Base-by-base conservation (phyloP, 1,139 yeast species). In the Torulaspora globosa region DNA sequence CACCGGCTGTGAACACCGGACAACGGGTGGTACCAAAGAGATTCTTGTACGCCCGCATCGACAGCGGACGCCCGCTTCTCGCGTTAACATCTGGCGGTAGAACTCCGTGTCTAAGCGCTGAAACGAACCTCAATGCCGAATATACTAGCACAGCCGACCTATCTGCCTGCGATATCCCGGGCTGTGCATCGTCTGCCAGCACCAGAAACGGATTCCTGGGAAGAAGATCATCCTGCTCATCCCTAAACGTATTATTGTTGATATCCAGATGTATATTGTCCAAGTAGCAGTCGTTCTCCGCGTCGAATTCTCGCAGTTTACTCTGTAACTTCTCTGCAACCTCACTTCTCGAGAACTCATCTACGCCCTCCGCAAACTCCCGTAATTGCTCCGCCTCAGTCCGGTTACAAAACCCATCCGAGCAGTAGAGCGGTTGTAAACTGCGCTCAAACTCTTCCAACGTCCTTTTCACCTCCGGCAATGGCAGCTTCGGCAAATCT, bases 151-250 rank as follows among this genome's bases (percentile, higher is more conserved):
- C 81, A 2, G 89, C 81, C 3, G 89, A 80, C 39, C 90, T 65
- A 51, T 79, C 82, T 3, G 79, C 70, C 66, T 84, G 92, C 48
- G 76, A 71, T 5, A 87, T 69, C 27, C 82, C 80, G 47, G 74
- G 77, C 53, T 79, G 73, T 0, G 90, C 89, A 55, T 84, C 94
- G 58, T 83, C 84, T 54, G 83, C 88, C 26, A 84, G 65, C 7
- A 84, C 76, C 55, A 84, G 71, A 56, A 82, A 84, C 0, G 94
- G 94, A 58, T 84, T 84, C 50, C 90, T 69, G 3, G 94, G 94
- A 43, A 84, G 69, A 1, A 84, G 80, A 55, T 81, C 84, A 11
- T 82, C 85, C 24, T 85, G 85, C 52, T 82, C 80, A 40, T 82
- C 78, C 11, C 81, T 82, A 0, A 84, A 79, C 35, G 78, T 53